Percentiles rank a stretch among this genome's conserved stretches.
Conservation (phyloP, 1,139 yeast species). For the Geotrichum armillariae region DNA sequence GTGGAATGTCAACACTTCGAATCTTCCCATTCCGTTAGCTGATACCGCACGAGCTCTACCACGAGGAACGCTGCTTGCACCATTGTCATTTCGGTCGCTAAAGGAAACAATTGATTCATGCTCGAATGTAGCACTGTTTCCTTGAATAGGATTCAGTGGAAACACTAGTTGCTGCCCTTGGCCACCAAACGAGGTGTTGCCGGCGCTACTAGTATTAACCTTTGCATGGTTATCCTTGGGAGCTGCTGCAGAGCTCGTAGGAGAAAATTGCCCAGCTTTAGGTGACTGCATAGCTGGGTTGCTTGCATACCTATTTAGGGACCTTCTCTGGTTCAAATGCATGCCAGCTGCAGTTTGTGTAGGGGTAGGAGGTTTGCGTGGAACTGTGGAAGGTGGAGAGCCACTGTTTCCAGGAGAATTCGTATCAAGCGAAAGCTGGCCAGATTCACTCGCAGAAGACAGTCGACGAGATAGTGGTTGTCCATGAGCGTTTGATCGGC, state of each 20-base stretch:
- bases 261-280: constrained; percentile 10
- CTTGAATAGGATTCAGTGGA: constrained; percentile 18
- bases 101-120: constrained; percentile 19
- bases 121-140: constrained; percentile 13
- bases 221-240: constrained; percentile 11
- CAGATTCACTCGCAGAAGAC: constrained; percentile 16
- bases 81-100: constrained; percentile 12
- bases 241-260: constrained; percentile 16
- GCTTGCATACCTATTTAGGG: constrained; percentile 7
- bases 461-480: constrained; percentile 10
- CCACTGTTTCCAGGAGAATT: constrained; percentile 12
- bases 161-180: constrained; percentile 23
- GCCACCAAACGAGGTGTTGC: constrained; percentile 19
- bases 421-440: background rate
- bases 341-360: background rate
- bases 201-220: constrained; percentile 13
- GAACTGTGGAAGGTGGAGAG: constrained; percentile 5
- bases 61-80: background rate
- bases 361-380: constrained; percentile 17
- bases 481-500: constrained; percentile 19
- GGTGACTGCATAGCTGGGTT: constrained; percentile 13
- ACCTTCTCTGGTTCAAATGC: background rate
- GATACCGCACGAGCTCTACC: constrained; percentile 9
- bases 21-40: constrained; percentile 20
- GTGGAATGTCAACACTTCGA: constrained; percentile 22